Evolutionary conservation across 78 protist genomes (phyloP).

Genomic region (Isochrysis galbana): DNA sequence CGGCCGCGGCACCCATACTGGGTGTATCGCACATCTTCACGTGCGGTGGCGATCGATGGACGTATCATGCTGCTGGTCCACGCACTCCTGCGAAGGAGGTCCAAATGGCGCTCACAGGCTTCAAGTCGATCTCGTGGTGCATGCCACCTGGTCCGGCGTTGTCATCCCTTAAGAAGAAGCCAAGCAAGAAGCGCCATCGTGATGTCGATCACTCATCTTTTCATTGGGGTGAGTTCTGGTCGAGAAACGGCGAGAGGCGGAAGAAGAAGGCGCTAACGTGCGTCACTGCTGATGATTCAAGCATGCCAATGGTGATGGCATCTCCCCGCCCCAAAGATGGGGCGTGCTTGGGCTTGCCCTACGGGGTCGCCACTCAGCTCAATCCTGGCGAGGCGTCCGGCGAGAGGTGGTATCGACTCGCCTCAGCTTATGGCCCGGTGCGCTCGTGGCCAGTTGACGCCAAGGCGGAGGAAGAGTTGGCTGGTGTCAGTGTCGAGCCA

Average conservation of each 20-base stretch:
- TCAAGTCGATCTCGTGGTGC: neutral
- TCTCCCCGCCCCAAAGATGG: neutral
- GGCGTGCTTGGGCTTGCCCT: too few relatives aligned
- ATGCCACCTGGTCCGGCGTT: too few relatives aligned
- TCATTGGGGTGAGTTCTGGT: neutral
- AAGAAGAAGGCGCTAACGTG: neutral
- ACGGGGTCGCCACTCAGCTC: too few relatives aligned
- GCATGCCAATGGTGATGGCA: neutral
- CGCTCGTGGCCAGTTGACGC: too few relatives aligned
- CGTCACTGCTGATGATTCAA: neutral
- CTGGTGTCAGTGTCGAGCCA: too few relatives aligned
- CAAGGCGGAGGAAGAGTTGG: too few relatives aligned
- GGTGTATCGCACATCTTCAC: neutral
- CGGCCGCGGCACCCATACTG: too few relatives aligned
- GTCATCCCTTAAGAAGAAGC: too few relatives aligned
- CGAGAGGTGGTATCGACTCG: too few relatives aligned
- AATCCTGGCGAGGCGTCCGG: too few relatives aligned
- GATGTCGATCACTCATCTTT: neutral
- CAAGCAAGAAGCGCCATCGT: neutral
- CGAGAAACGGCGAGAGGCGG: neutral
- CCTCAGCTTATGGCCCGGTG: too few relatives aligned
- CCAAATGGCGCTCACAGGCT: neutral
- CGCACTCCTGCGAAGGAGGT: neutral
- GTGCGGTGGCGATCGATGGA: neutral
- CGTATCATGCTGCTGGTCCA: neutral